These are phyloP conservation scores for Daedaleopsis sinensis DNA, from an alignment of 768 basidiomycete species.

Conservation along the genomic window DNA sequence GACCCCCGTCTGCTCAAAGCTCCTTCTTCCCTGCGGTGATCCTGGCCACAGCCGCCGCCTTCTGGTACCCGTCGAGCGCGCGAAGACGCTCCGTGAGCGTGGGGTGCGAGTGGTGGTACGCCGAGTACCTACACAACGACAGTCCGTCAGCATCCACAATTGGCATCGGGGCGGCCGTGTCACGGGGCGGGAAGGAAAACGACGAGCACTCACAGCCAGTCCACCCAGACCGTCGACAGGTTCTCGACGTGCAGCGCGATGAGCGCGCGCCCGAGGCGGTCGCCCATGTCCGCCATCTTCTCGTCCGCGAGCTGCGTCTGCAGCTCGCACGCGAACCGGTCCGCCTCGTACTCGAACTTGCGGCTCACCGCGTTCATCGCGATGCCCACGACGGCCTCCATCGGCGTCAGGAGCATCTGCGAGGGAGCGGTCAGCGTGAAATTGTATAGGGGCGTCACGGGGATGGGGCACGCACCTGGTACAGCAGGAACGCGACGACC, in stretches of 20 bases:
- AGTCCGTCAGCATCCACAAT: background rate
- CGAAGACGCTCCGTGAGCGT: conserved; percentile 89
- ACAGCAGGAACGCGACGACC: conserved; percentile 84
- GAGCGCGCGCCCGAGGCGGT: conserved; percentile 79
- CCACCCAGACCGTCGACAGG: conserved; percentile 90
- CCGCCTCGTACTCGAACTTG: conserved; percentile 91
- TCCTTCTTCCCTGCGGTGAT: conserved; percentile 25
- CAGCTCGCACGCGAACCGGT: conserved; percentile 81
- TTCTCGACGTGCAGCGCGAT: conserved; percentile 91
- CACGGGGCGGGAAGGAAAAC: background rate
- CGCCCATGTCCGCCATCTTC: conserved; percentile 84
- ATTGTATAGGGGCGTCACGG: background rate
- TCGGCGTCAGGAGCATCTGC: conserved; percentile 79
- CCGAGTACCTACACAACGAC: conserved; percentile 70
- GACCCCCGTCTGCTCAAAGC: conserved; percentile 15
- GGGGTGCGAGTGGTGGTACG: conserved; percentile 95
- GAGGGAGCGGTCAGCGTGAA: background rate
- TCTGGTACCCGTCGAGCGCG: conserved; percentile 59
- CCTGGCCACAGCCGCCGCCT: conserved; percentile 1
- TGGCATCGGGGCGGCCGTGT: too few relatives aligned
- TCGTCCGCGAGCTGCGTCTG: conserved; percentile 50
- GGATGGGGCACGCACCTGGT: conserved; percentile 52
- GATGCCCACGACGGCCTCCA: conserved; percentile 74
- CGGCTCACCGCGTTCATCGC: conserved; percentile 83
- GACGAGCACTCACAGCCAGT: conserved; percentile 70